These are phyloP conservation scores for Colletotrichum caudatum DNA, from an alignment of 2,329 filamentous ascomycete species.

Conservation along the genomic window DNA sequence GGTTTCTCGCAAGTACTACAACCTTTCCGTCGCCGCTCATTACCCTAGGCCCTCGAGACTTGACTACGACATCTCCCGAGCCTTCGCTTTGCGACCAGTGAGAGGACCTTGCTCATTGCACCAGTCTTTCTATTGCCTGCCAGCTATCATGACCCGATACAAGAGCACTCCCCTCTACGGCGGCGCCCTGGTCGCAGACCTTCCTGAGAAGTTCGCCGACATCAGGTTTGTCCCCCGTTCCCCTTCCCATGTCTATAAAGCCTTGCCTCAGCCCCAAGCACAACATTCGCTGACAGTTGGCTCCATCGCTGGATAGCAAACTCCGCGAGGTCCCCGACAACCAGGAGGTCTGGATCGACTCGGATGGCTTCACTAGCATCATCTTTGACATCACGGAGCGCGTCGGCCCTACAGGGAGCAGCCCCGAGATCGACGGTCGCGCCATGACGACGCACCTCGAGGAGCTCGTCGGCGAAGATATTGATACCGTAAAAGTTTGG, in stretches of 20 bases:
- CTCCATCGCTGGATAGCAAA: constrained; percentile 59
- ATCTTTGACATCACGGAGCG: constrained; percentile 93
- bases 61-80: not conserved
- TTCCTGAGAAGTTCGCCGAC: constrained; percentile 77
- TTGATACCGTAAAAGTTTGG: constrained; percentile 74
- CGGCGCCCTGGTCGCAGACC: constrained; percentile 76
- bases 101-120: not conserved
- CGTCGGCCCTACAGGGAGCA: constrained; percentile 67
- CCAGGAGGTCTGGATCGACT: constrained; percentile 92
- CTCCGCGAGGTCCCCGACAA: constrained; percentile 84
- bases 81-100: not conserved
- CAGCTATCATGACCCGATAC: constrained; percentile 63
- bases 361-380: constrained; percentile 84
- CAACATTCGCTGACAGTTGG: constrained; percentile 1
- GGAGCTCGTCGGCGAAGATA: constrained; percentile 75
- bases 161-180: constrained; percentile 74
- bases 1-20: not conserved
- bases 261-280: not conserved
- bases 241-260: not conserved
- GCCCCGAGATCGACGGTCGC: constrained; percentile 73
- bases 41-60: not conserved
- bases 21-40: not conserved
- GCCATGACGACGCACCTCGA: constrained; percentile 78
- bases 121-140: not conserved
- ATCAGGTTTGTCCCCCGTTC: constrained; percentile 68